Conservation (phyloP, 495 filamentous ascomycete genomes). For the Stereocaulon alpinum region DNA sequence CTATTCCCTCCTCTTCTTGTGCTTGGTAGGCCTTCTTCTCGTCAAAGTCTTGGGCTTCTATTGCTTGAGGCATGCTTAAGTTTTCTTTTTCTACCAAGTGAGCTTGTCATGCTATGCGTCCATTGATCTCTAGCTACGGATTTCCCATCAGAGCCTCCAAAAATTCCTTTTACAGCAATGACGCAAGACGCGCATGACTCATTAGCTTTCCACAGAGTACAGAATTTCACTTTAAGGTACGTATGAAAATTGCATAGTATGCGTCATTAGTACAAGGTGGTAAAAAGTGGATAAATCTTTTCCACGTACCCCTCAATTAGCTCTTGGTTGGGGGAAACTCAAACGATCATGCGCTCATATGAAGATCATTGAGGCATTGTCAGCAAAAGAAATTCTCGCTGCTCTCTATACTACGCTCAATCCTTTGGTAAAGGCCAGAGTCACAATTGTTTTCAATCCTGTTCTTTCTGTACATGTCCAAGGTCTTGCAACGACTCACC, state of each 20-base stretch:
- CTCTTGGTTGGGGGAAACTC: not conserved
- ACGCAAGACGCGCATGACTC: not conserved
- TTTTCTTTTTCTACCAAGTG: too few species aligned
- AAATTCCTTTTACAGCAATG: not conserved
- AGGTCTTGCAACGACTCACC: too few species aligned
- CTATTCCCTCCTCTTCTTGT: constrained; percentile 27
- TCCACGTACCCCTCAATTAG: not conserved
- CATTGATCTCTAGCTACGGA: not conserved
- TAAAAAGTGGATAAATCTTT: too few species aligned
- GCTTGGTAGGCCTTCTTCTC: constrained; percentile 32
- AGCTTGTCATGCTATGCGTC: not conserved
- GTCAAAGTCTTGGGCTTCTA: constrained; percentile 22
- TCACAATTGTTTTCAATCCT: not conserved
- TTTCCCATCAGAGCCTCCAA: too few species aligned
- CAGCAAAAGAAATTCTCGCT: not conserved
- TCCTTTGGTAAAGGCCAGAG: too few species aligned
- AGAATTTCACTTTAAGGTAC: too few species aligned
- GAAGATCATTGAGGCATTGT: not conserved
- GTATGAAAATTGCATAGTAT: too few species aligned
- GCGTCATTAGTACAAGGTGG: too few species aligned
- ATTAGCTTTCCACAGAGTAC: not conserved
- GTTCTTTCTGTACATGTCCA: too few species aligned
- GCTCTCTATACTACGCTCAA: too few species aligned
- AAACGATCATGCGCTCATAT: not conserved
- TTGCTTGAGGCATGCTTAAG: not conserved